Evolutionary conservation across 2,329 filamentous ascomycete genomes (phyloP), one percentile per base, ranked within the genome.

Genomic region (Talaromyces sp.): DNA sequence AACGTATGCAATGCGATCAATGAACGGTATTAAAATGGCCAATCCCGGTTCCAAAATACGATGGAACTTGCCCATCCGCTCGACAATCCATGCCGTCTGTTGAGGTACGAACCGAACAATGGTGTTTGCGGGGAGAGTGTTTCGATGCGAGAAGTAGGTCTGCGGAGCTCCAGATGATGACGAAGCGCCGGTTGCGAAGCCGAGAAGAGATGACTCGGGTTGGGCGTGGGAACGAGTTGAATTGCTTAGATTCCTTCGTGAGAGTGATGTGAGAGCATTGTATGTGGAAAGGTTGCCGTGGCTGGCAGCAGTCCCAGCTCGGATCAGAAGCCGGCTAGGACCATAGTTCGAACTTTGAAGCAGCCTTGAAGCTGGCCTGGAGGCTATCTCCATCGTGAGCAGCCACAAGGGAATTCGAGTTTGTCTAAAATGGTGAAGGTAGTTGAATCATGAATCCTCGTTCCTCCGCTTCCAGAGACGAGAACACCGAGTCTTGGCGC

Each of bases 61-160:
- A 77, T 90, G 88, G 79, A 96, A 99, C 76, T 92, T 94, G 68
- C 94, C 94, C 94, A 99, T 99, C 70, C 94, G 92, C 83, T 99
- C 94, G 58, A 99, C 94, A 60, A 99, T 93, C 94, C 94, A 99
- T 74, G 94, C 94, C 67, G 93, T 97, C 80, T 99, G 94, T 77
- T 99, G 94, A n/a, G 94, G 94, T 41, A 99, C 94, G 76, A 97
- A 99, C 61, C 93, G 90, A 67, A 99, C 81, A 62, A 99, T 81
- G 3, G 94, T 99, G 77, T 99, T 99, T 65, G 92, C 89, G 28
- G 94, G 94, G 54, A 97, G 81, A 21, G 80, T 75, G 45, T 78
- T 77, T 46, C 80, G 76, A 70, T 89, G 87, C 46, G 73, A 70
- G 75, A 96, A 96, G 76, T 95, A 95, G n/a, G 88, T 86, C 7